phyloP scores from a whole-genome alignment of 1,284 basidiomycete genomes.

The Neolentinus lepideus region DNA sequence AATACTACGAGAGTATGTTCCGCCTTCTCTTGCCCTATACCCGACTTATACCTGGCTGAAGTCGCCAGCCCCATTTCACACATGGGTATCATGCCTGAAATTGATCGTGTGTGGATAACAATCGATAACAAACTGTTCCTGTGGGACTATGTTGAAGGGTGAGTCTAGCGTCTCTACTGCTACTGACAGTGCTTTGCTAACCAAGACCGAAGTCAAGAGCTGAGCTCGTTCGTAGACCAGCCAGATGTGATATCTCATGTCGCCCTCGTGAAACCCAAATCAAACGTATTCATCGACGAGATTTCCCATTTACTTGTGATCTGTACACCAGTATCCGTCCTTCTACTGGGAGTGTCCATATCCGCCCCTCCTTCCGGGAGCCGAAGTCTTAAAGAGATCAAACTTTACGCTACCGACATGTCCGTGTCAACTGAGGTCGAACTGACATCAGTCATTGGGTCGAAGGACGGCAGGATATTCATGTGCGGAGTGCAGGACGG shows the following conservation, averaged over 20 bases:
- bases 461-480: constrained; percentile 83
- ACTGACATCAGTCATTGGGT: constrained; percentile 81
- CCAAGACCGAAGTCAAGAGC: constrained; percentile 53
- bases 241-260: constrained; percentile 88
- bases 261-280: constrained; percentile 74
- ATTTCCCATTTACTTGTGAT: constrained; percentile 89
- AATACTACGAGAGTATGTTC: constrained; percentile 70
- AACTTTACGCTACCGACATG: constrained; percentile 89
- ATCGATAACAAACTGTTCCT: constrained; percentile 93
- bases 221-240: constrained; percentile 87
- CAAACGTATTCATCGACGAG: constrained; percentile 86
- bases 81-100: constrained; percentile 92
- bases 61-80: constrained; percentile 51
- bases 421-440: constrained; percentile 71
- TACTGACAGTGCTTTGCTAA: neutral
- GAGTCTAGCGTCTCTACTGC: constrained; percentile 25
- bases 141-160: constrained; percentile 96
- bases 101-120: constrained; percentile 93
- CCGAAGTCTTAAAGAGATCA: constrained; percentile 61
- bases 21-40: neutral
- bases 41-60: constrained; percentile 17
- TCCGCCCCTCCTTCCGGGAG: constrained; percentile 39
- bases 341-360: constrained; percentile 81
- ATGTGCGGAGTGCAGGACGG: constrained; percentile 85
- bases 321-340: constrained; percentile 78